Evolutionary conservation across 805 yeast genomes (phyloP), one percentile per base, ranked within the genome.

Genomic region (Candida patagonica): DNA sequence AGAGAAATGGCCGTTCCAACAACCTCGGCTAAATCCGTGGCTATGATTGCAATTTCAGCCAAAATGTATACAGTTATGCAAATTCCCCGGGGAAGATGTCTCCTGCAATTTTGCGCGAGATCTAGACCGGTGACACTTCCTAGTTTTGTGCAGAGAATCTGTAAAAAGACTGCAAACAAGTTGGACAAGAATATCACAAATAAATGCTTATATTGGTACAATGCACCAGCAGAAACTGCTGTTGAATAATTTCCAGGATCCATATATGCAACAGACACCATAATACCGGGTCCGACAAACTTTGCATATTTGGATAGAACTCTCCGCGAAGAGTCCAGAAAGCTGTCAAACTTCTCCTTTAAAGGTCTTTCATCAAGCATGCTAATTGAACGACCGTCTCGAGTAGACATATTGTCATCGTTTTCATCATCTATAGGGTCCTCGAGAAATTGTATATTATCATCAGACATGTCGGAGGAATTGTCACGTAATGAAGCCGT

Each of bases 211-310:
- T 78, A 87, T 54, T 77, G 73, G 52, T 78, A 82, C 41, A 76
- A 70, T 2, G 95, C 88, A 38, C 96, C 96, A 1, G 94, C 85
- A 12, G 84, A 73, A 1, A 87, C 94, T 12, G 92, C 86, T 0
- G 95, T 83, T 32, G 94, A 76, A 61, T 85, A 87, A 60, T 87
- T 87, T 31, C 96, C 96, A 1, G 96, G 95, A 56, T 87, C 96
- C 70, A 87, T 82, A 54, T 87, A 88, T 1, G 95, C 92, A 40
- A 88, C 95, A 23, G 87, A 73, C 19, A 87, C 86, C 75, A 86
- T 71, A 30, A 87, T 68, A 0, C 95, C 95, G 0, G 95, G 95
- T 0, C 95, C 95, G 15, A 86, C 66, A 56, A 87, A 87, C 37
- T 70, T 67, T 38, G 72, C 56, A 50, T 81, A 76, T 59, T 81